Base-by-base conservation (phyloP, 495 filamentous ascomycete genomes). In the Aspergillus leporis region DNA sequence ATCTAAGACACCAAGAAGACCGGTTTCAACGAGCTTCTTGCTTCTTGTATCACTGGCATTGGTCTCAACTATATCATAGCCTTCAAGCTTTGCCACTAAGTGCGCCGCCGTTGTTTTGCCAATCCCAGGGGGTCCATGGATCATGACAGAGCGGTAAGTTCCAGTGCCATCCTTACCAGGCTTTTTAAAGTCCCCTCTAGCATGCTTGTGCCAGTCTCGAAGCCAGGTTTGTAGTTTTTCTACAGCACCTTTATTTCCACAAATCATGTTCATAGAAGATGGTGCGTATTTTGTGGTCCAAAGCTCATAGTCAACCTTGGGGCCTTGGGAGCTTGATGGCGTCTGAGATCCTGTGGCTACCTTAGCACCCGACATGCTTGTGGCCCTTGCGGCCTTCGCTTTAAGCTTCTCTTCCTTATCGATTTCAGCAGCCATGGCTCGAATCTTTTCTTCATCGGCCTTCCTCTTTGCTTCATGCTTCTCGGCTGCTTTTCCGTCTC, bases 221-320 rank as follows among this genome's bases (percentile, higher is more conserved):
- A 99, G 81, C 93, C 95, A 99, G 34, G 62, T 79, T 67, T 94
- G 90, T 18, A 98, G 83, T 70, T 87, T 95, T 66, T 98, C 94
- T 4, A 99, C 93, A 36, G 85, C 82, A 16, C 74, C 80, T 68
- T 98, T 99, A 74, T 99, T 99, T 58, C 94, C 94, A 69, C 93
- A 98, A 51, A 99, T 96, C 70, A 97, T 93, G 54, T 71, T 88
- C 38, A 90, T 80, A 38, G 85, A 79, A 0, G 87, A 89, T 4
- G 94, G 94, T 0, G 94, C 93, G 74, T 99, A 98, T 66, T 97
- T 97, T 28, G 87, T 88, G 7, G 95, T 98, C 94, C 94, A 98
- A 6, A 99, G 81, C 47, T 91, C 85, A 58, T 81, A 84, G 53
- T 88, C 83, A 18, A 81, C 73, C 18, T 72, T 78, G 9, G 67